These are phyloP conservation scores for Colletotrichum tanaceti DNA, from an alignment of 2,329 filamentous ascomycete genomes.

Conservation along the genomic window DNA sequence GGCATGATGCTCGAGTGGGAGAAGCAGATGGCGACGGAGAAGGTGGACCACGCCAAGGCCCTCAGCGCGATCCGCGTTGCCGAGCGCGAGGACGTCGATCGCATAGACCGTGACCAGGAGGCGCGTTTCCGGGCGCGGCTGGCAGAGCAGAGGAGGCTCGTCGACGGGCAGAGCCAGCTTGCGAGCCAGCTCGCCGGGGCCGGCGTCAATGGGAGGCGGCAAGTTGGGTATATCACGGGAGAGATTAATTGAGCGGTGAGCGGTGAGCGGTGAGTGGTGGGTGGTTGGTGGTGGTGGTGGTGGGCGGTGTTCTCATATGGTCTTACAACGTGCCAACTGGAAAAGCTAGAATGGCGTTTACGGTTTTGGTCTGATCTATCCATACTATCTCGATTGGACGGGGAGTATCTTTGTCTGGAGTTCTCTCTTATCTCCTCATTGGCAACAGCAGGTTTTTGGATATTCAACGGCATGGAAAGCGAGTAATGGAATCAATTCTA, in stretches of 20 bases:
- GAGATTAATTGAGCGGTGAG: constrained; percentile 56
- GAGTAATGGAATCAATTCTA: not conserved
- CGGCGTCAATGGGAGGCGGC: constrained; percentile 55
- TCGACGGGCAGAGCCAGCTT: constrained; percentile 57
- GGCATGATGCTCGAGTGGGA: constrained; percentile 62
- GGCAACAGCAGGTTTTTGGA: not conserved
- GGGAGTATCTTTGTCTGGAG: too few species aligned
- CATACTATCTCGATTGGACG: not conserved
- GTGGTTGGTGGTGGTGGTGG: too few species aligned
- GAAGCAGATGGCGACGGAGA: constrained; percentile 57
- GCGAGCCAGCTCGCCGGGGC: constrained; percentile 50
- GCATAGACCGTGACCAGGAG: constrained; percentile 60
- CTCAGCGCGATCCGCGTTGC: constrained; percentile 61
- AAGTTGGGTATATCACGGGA: constrained; percentile 67
- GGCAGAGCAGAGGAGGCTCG: constrained; percentile 63
- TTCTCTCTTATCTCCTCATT: not conserved
- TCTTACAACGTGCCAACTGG: not conserved
- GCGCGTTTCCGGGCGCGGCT: constrained; percentile 58
- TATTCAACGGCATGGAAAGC: not conserved
- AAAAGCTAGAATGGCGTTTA: not conserved
- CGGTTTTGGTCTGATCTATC: not conserved
- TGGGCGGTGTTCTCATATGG: too few species aligned
- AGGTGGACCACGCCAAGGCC: constrained; percentile 61
- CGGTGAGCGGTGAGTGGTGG: too few species aligned
- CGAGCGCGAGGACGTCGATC: constrained; percentile 64